Percentiles rank a stretch among this genome's conserved stretches.
Conservation (phyloP, 2,329 filamentous ascomycete species). For the Penicillium sp. region DNA sequence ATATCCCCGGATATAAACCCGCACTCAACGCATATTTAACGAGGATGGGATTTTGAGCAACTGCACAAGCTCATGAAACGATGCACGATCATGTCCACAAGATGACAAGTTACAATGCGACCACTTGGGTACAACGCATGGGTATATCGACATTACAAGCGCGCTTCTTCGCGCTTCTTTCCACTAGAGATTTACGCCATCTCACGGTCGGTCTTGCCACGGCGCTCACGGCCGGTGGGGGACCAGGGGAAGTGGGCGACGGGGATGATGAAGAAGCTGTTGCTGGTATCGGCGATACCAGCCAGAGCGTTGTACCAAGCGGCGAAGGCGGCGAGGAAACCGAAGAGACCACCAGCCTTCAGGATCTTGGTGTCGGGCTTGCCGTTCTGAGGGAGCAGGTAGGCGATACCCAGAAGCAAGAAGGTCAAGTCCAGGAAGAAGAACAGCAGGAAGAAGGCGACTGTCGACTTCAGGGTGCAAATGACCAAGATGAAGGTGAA, state of each 20-base stretch:
- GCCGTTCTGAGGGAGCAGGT: conserved; percentile 49
- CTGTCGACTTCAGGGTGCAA: conserved; percentile 69
- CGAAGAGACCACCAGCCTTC: conserved; percentile 71
- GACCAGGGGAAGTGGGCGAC: conserved; percentile 96
- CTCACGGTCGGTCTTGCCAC: conserved; percentile 51
- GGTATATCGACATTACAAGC: conserved; percentile 34
- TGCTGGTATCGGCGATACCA: conserved; percentile 65
- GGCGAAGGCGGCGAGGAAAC: conserved; percentile 72
- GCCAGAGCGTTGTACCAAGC: conserved; percentile 86
- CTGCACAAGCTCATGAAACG: neutral
- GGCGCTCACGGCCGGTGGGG: conserved; percentile 62
- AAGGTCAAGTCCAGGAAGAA: conserved; percentile 71
- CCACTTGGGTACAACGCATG: conserved; percentile 18
- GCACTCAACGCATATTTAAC: neutral
- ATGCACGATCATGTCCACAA: neutral
- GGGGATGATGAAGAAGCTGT: conserved; percentile 87
- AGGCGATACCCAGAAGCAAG: conserved; percentile 63
- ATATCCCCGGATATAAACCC: neutral
- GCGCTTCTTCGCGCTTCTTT: conserved; percentile 1
- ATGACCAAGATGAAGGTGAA: conserved; percentile 71
- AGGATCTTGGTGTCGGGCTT: conserved; percentile 49
- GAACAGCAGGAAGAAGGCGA: conserved; percentile 74
- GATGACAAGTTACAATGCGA: neutral
- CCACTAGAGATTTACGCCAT: conserved; percentile 25
- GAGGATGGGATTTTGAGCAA: conserved; percentile 3